A percentile compares a stretch with the other conserved stretches of the same genome.
Evolutionary conservation across 2,329 filamentous ascomycete genomes (phyloP).

Genomic region (Alternaria postmessia): DNA sequence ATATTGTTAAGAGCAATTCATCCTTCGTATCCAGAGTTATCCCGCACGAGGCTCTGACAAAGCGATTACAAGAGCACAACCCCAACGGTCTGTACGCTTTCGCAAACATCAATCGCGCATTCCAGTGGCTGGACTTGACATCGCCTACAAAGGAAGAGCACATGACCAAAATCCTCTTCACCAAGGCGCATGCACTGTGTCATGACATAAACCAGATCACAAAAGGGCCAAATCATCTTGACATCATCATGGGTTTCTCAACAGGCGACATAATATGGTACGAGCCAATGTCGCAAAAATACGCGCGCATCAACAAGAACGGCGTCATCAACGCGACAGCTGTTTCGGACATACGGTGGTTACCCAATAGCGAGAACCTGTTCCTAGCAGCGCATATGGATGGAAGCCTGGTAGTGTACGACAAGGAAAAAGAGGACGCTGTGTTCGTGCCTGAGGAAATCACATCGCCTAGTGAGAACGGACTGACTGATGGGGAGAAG

Average conservation of each 20-base stretch:
- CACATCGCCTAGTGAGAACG: slow-evolving; percentile 31
- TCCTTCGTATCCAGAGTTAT: slow-evolving; percentile 98
- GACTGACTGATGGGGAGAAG: slow-evolving; percentile 43
- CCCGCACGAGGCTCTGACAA: slow-evolving; percentile 80
- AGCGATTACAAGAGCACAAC: slow-evolving; percentile 80
- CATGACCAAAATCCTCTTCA: slow-evolving; percentile 94
- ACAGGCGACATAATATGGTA: slow-evolving; percentile 99
- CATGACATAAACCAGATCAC: slow-evolving; percentile 90
- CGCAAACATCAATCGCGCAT: slow-evolving; percentile 92
- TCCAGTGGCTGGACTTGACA: slow-evolving; percentile 93
- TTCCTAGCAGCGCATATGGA: slow-evolving; percentile 94
- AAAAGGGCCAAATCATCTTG: slow-evolving; percentile 80
- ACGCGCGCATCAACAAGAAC: slow-evolving; percentile 96
- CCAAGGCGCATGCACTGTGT: slow-evolving; percentile 92
- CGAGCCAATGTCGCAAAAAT: slow-evolving; percentile 95
- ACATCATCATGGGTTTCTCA: slow-evolving; percentile 94
- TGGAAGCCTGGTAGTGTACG: slow-evolving; percentile 89
- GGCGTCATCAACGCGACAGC: slow-evolving; percentile 87
- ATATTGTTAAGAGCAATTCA: slow-evolving; percentile 97
- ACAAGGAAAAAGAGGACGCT: slow-evolving; percentile 95
- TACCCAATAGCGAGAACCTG: slow-evolving; percentile 90
- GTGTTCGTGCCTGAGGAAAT: slow-evolving; percentile 75
- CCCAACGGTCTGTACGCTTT: slow-evolving; percentile 86
- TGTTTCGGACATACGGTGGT: slow-evolving; percentile 88
- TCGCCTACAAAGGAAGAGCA: slow-evolving; percentile 84